Conservation (phyloP, 2,329 filamentous ascomycete genomes). For the Lachnellula cervina region DNA sequence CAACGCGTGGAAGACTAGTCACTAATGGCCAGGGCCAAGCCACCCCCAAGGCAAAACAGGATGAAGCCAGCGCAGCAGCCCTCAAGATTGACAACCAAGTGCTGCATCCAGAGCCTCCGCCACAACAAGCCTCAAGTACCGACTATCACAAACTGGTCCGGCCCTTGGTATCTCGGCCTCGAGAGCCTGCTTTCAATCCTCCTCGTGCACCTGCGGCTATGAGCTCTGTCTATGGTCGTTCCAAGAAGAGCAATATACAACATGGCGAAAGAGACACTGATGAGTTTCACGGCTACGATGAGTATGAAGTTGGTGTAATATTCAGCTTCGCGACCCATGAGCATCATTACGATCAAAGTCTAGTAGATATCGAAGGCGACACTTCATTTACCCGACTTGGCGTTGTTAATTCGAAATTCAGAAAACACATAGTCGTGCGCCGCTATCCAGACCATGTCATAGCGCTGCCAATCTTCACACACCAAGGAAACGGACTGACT, state of each 20-base stretch:
- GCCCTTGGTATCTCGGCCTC: not conserved
- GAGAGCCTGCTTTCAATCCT: not conserved
- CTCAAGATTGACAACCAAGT: not conserved
- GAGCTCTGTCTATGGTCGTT: too few relatives aligned
- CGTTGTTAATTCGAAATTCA: not conserved
- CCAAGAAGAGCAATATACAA: too few relatives aligned
- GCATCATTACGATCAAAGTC: too few relatives aligned
- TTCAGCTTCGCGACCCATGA: too few relatives aligned
- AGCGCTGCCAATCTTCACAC: not conserved
- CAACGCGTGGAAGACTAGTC: too few relatives aligned
- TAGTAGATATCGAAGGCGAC: too few relatives aligned
- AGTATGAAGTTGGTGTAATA: too few relatives aligned
- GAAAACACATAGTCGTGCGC: not conserved
- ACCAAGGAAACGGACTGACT: not conserved
- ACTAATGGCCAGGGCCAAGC: not conserved
- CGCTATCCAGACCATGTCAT: not conserved
- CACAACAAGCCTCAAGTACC: not conserved
- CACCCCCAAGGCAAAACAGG: not conserved
- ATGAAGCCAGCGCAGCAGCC: not conserved
- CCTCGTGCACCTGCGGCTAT: not conserved
- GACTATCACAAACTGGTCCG: not conserved
- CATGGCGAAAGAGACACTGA: too few relatives aligned
- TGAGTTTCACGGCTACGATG: too few relatives aligned
- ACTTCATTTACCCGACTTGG: too few relatives aligned
- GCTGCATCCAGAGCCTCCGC: not conserved